Evolutionary conservation across 2,329 filamentous ascomycete species (phyloP).

Genomic region (Cladosporium sp.): DNA sequence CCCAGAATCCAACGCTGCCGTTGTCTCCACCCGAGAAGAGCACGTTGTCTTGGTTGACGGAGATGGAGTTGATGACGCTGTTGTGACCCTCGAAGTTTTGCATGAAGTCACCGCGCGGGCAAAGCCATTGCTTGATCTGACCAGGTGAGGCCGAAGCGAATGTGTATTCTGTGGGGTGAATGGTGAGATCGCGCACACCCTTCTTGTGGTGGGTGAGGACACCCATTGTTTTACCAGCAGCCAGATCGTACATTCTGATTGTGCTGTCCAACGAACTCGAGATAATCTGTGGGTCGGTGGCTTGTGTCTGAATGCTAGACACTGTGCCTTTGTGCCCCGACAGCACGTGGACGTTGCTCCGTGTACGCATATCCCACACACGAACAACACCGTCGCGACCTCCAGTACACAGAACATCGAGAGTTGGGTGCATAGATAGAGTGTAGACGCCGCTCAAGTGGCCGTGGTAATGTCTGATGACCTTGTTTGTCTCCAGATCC

Average conservation of each 20-base stretch:
- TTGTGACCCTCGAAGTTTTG: conserved; percentile 98
- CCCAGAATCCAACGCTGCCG: conserved; percentile 96
- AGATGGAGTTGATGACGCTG: conserved; percentile 89
- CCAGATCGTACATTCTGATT: conserved; percentile 90
- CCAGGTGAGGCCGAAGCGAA: conserved; percentile 91
- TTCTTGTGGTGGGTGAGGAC: conserved; percentile 99
- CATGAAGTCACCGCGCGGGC: conserved; percentile 97
- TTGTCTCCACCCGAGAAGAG: conserved; percentile 95
- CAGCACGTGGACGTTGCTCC: conserved; percentile 93
- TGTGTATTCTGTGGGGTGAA: conserved; percentile 91
- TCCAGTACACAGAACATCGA: conserved; percentile 93
- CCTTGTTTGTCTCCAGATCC: conserved; percentile 99
- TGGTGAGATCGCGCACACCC: conserved; percentile 80
- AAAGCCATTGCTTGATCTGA: conserved; percentile 99
- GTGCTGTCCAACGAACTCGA: conserved; percentile 90
- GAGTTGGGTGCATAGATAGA: conserved; percentile 85
- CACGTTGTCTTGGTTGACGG: conserved; percentile 93
- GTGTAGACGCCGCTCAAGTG: conserved; percentile 96
- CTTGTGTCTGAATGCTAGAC: conserved; percentile 86
- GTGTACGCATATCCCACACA: conserved; percentile 98
- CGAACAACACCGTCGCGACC: conserved; percentile 91
- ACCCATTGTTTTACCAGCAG: conserved; percentile 93
- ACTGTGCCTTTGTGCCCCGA: conserved; percentile 89
- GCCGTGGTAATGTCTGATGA: conserved; percentile 96
- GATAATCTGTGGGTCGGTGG: conserved; percentile 94